Base-by-base conservation (phyloP, 345 rosid species). In the Noccaea caerulescens region DNA sequence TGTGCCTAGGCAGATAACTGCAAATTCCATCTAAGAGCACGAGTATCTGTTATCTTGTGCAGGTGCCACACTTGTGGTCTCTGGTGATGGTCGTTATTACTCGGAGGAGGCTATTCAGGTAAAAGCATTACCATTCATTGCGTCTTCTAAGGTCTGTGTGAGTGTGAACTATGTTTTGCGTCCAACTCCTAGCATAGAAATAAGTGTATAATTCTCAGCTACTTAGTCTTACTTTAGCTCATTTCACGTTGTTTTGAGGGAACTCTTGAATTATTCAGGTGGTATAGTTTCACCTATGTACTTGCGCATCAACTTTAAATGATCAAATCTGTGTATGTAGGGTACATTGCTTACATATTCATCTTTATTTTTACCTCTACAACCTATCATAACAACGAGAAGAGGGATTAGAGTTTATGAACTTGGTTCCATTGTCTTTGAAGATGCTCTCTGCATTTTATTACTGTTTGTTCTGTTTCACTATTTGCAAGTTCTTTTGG, bases 71-170 rank as follows among this genome's bases (percentile, higher is more conserved):
- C 95, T 92, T 47, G 92, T 88, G 81, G 97, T 90, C 76, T 87
- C 97, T 80, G 98, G 98, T 66, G 98, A 93, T 83, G 96, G 96
- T 50, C 89, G 96, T 51, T 93, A 88, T 69, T 93, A 20, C 70
- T 90, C 98, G 5, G 83, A 90, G 85, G 90, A 90, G 68, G 96
- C 98, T 64, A 82, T 93, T 78, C 90, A 93, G 97, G 98, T 93
- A 72, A 25, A 43, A 18, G 10, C 16, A 20, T 36, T 37, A 23
- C 20, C 9, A 2, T 36, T 58, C 30, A 10, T 37, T 23, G 7
- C 16, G 11, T 51, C 34, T 37, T n/a, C 23, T 51, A 14, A 37
- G 5, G 37, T 25, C 7, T 0, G 30, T 27, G 30, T 27, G 4
- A 27, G 30, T n/a, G 44, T 25, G 32, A 64, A 49, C 27, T 32